Base-by-base conservation (phyloP, 768 basidiomycete species). In the Hericium coralloides region DNA sequence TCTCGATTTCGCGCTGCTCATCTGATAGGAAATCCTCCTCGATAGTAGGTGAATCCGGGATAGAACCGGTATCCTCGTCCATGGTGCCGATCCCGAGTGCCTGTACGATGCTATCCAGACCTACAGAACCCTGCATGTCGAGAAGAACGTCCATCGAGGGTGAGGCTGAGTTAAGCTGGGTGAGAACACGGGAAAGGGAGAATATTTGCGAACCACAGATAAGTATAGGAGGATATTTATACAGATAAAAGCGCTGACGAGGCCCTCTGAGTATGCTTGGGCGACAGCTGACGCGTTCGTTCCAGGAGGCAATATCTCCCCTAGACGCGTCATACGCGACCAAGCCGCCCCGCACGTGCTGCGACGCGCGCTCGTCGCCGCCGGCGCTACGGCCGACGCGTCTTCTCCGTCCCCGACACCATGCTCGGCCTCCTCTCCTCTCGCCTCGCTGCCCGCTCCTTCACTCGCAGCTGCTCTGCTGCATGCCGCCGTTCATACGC, bases 21-120 rank as follows among this genome's bases (percentile, higher is more conserved):
- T 68, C 66, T 2, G 70, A 66, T 47, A 66, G 48, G 39, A 63
- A 55, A 17, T 57, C 66, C 36, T 59, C 61, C 49, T 72, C 73
- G 50, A 72, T 68, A 49, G 66, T 51, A 43, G 77, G 75, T 3
- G 76, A 74, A 55, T 75, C 75, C 39, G 74, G 70, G 39, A 80
- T 66, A 47, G 79, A 58, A 17, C 59, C 54, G 12, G 55, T 75
- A 36, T 79, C 69, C 54, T 80, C 79, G 63, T 84, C 83, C 43
- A 85, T 83, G 83, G 56, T 60, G 23, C 2, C 20, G 36, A 86
- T 81, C 53, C 43, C 59, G 55, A 56, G 22, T 49, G 49, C 55
- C 53, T 59, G 52, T 53, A 59, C 39, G 57, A 49, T 38, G 54
- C 50, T 45, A 54, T 53, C 47, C 10, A 38, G 18, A 23, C 49